phyloP scores from a whole-genome alignment of 345 rosid genomes.

The Ricinus communis region DNA sequence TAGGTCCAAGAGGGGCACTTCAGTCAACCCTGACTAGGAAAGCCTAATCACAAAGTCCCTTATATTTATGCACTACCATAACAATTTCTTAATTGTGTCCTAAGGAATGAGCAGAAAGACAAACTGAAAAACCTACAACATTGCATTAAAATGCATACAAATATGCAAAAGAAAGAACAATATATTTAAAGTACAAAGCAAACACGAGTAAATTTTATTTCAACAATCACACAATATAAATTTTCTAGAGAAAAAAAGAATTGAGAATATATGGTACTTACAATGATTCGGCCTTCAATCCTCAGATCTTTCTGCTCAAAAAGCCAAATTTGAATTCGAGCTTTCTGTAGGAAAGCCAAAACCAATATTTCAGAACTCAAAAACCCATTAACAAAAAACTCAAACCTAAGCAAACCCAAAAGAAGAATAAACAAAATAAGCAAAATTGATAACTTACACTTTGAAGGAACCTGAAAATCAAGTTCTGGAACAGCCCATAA shows the following conservation, averaged over 20 bases:
- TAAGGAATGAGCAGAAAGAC: too few relatives aligned
- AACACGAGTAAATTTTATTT: too few relatives aligned
- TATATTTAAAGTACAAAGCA: too few relatives aligned
- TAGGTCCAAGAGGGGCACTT: too few relatives aligned
- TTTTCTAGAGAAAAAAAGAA: not conserved
- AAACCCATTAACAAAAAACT: not conserved
- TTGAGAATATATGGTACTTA: constrained; percentile 25
- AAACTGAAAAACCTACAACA: too few relatives aligned
- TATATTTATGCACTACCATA: too few relatives aligned
- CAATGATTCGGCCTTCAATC: constrained; percentile 78
- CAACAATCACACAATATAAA: not conserved
- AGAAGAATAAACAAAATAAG: not conserved
- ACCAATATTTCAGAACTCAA: not conserved
- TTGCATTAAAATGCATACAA: too few relatives aligned
- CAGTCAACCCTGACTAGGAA: too few relatives aligned
- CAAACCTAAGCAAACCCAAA: not conserved
- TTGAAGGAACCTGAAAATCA: constrained; percentile 94
- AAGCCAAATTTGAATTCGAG: constrained; percentile 96
- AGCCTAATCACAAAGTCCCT: too few relatives aligned
- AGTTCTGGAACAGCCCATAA: constrained; percentile 47
- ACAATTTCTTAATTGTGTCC: too few relatives aligned
- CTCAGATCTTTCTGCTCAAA: constrained; percentile 95
- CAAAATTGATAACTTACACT: constrained; percentile 50
- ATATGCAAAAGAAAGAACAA: too few relatives aligned
- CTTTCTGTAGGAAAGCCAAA: constrained; percentile 53